Conservation (phyloP, 805 yeast species). For the Lipomyces mesembrius region DNA sequence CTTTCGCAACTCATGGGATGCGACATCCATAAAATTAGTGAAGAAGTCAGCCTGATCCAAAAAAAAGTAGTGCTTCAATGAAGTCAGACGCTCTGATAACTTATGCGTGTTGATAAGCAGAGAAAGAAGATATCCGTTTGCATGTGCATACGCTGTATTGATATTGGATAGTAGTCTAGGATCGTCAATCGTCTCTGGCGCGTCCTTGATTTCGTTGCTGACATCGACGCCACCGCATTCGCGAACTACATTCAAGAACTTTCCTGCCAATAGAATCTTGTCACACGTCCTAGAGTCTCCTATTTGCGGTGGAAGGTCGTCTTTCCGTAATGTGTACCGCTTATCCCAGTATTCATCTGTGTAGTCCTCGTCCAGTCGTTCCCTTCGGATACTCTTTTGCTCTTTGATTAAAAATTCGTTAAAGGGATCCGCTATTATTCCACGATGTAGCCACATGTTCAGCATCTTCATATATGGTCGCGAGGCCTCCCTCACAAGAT, state of each 20-base stretch:
- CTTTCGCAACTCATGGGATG: constrained; percentile 59
- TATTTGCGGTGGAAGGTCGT: constrained; percentile 74
- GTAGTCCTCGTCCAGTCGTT: constrained; percentile 41
- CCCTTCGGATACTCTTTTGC: constrained; percentile 39
- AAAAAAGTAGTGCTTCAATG: constrained; percentile 63
- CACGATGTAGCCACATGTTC: constrained; percentile 77
- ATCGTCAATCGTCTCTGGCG: constrained; percentile 35
- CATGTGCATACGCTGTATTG: constrained; percentile 64
- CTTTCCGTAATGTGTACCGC: constrained; percentile 71
- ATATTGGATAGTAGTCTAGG: constrained; percentile 56
- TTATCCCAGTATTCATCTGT: constrained; percentile 52
- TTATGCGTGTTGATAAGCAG: constrained; percentile 66
- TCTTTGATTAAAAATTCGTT: constrained; percentile 78
- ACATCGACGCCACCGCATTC: constrained; percentile 57
- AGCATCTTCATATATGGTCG: constrained; percentile 67
- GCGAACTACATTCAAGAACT: constrained; percentile 72
- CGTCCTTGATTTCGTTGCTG: constrained; percentile 43
- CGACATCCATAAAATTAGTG: constrained; percentile 56
- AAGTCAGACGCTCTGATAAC: constrained; percentile 53
- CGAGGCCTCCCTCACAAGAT: constrained; percentile 63
- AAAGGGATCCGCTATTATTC: constrained; percentile 75
- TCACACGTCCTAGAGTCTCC: constrained; percentile 55
- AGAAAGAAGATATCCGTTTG: constrained; percentile 64
- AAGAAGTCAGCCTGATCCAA: constrained; percentile 57
- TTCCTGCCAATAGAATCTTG: constrained; percentile 81